Conservation (phyloP, 345 rosid genomes). For the Populus ilicifolia region DNA sequence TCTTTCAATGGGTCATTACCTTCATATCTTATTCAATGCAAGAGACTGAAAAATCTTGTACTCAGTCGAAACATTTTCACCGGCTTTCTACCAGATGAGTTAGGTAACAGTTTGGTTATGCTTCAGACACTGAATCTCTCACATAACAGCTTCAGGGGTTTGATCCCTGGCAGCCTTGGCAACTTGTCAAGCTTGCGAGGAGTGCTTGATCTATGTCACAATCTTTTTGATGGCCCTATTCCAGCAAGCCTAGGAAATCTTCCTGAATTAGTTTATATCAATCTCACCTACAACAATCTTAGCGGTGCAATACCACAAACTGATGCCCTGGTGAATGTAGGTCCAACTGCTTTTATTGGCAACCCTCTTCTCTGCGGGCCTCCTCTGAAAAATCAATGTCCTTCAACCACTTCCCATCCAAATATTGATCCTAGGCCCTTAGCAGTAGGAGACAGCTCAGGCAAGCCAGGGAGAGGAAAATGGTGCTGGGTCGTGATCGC, state of each 20-base stretch:
- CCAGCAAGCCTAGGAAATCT: slow-evolving; percentile 23
- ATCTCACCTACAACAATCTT: slow-evolving; percentile 25
- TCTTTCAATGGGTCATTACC: slow-evolving; percentile 15
- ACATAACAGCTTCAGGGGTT: slow-evolving; percentile 14
- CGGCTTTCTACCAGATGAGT: slow-evolving; percentile 17
- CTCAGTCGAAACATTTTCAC: slow-evolving; percentile 22
- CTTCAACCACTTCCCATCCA: not conserved
- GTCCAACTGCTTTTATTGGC: slow-evolving; percentile 31
- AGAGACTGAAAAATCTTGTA: slow-evolving; percentile 17
- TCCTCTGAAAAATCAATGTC: slow-evolving; percentile 17
- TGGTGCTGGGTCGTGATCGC: slow-evolving; percentile 2
- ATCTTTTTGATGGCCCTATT: slow-evolving; percentile 20
- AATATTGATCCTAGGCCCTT: not conserved
- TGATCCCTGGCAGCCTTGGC: slow-evolving; percentile 19
- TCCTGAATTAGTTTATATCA: slow-evolving; percentile 21
- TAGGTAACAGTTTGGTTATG: slow-evolving; percentile 19
- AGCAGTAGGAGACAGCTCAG: not conserved
- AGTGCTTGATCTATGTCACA: slow-evolving; percentile 25
- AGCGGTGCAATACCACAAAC: slow-evolving; percentile 27
- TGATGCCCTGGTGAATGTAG: slow-evolving; percentile 12
- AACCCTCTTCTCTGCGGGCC: slow-evolving; percentile 31
- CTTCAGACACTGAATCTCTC: slow-evolving; percentile 23
- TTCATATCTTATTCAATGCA: slow-evolving; percentile 21
- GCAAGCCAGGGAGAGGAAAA: not conserved
- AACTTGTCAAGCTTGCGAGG: slow-evolving; percentile 20